A percentile compares a stretch with the other conserved stretches of the same genome.
phyloP scores from a whole-genome alignment of 352 stramenopile genomes.

The Phytopythium chamaehyphon region DNA sequence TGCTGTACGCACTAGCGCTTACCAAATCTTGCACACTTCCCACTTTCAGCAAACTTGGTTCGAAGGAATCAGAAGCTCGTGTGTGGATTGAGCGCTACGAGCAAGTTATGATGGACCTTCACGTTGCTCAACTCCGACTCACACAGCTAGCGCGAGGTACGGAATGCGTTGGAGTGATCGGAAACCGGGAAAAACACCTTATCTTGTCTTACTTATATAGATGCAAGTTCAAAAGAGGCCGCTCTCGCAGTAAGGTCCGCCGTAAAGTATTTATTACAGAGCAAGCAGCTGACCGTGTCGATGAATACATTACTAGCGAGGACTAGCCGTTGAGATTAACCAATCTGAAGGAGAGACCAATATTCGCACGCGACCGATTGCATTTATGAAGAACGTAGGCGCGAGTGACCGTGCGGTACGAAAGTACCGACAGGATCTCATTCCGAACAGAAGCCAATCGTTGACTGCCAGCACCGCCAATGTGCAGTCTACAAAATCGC shows the following conservation, averaged over 20 bases:
- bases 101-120: slow-evolving; percentile 82
- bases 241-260: slow-evolving; percentile 38
- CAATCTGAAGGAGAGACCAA: slow-evolving; percentile 14
- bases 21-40: background rate
- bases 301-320: slow-evolving; percentile 28
- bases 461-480: slow-evolving; percentile 35
- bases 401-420: slow-evolving; percentile 58
- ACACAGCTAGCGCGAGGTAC: slow-evolving; percentile 62
- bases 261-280: too few relatives aligned
- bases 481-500: slow-evolving; percentile 6
- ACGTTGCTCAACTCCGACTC: slow-evolving; percentile 67
- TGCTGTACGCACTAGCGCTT: background rate
- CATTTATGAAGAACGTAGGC: slow-evolving; percentile 43
- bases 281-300: too few relatives aligned
- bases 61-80: slow-evolving; percentile 51
- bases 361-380: slow-evolving; percentile 32
- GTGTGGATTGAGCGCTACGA: slow-evolving; percentile 81
- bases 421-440: slow-evolving; percentile 63
- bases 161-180: background rate
- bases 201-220: slow-evolving; percentile 14
- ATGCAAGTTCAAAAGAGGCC: slow-evolving; percentile 59
- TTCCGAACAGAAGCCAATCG: slow-evolving; percentile 51
- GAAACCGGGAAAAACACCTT: background rate
- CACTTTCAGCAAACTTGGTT: slow-evolving; percentile 28
- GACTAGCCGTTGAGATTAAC: slow-evolving; percentile 47